Evolutionary conservation across 495 filamentous ascomycete species (phyloP).

Genomic region (Penicillium steckii): DNA sequence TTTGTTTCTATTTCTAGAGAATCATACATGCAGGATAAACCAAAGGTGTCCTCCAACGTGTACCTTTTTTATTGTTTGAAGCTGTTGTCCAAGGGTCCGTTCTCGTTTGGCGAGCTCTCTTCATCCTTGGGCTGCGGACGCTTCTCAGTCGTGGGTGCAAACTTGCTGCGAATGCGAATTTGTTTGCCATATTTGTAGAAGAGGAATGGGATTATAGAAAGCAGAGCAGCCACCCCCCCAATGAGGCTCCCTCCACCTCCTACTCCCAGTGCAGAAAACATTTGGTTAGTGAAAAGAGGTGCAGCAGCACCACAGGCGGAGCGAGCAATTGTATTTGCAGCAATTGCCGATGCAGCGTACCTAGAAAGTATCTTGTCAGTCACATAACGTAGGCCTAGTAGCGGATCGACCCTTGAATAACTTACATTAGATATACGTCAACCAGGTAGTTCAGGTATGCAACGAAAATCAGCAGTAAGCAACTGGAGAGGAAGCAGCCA

Average conservation of each 20-base stretch:
- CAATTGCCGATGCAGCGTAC: constrained; percentile 28
- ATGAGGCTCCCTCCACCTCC: constrained; percentile 50
- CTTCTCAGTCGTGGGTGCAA: constrained; percentile 27
- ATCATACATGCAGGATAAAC: too few relatives aligned
- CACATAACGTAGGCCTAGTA: too few relatives aligned
- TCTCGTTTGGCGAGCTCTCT: neutral
- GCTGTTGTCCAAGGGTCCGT: neutral
- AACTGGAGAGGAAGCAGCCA: constrained; percentile 31
- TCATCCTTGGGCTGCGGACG: neutral
- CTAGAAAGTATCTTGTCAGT: neutral
- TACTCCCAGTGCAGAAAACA: constrained; percentile 48
- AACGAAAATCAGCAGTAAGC: constrained; percentile 39
- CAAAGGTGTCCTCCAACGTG: too few relatives aligned
- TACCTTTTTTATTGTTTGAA: too few relatives aligned
- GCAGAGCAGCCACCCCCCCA: constrained; percentile 39
- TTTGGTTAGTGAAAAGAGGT: constrained; percentile 31
- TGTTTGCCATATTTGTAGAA: constrained; percentile 51
- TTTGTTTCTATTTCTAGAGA: too few relatives aligned
- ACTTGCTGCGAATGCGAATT: constrained; percentile 39
- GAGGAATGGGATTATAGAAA: constrained; percentile 48
- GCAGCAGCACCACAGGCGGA: constrained; percentile 30
- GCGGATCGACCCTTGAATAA: too few relatives aligned
- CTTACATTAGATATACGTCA: constrained; percentile 28
- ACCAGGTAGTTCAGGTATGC: constrained; percentile 29
- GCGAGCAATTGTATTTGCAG: constrained; percentile 28